These are phyloP conservation scores for Xylaria sp. DNA, from an alignment of 2,329 filamentous ascomycete genomes.

Conservation along the genomic window DNA sequence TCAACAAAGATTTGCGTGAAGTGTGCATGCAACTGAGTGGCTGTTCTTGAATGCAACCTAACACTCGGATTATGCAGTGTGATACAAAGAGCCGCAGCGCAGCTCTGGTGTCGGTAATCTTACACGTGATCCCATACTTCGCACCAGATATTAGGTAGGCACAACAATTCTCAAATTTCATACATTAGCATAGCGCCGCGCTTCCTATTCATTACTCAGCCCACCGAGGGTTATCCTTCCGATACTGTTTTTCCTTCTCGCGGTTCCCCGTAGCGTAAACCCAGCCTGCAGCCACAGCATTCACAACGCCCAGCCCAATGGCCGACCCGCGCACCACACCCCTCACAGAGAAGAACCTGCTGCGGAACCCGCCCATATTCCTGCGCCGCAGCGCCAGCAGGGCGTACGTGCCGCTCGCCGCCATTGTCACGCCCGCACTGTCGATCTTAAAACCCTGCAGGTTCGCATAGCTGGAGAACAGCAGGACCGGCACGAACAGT, in stretches of 20 bases:
- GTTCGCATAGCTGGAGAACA: slow-evolving; percentile 69
- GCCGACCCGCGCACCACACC: slow-evolving; percentile 64
- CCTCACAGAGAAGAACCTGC: slow-evolving; percentile 58
- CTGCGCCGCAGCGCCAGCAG: slow-evolving; percentile 64
- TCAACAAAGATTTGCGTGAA: neutral
- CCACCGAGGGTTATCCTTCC: slow-evolving; percentile 64
- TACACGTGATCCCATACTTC: slow-evolving; percentile 16
- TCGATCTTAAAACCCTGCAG: slow-evolving; percentile 69
- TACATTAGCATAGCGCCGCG: slow-evolving; percentile 8
- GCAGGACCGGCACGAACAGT: slow-evolving; percentile 62
- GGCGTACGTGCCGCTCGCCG: slow-evolving; percentile 68
- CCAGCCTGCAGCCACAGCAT: slow-evolving; percentile 62
- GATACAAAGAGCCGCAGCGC: neutral
- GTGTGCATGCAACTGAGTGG: neutral
- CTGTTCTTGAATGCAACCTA: neutral
- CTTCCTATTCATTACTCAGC: slow-evolving; percentile 58
- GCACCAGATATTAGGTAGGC: neutral
- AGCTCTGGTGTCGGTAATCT: neutral
- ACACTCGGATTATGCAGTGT: slow-evolving; percentile 5
- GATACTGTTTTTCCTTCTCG: slow-evolving; percentile 60
- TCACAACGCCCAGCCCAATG: slow-evolving; percentile 61
- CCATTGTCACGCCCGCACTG: slow-evolving; percentile 65
- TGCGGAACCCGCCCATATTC: slow-evolving; percentile 49
- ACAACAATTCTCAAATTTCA: slow-evolving; percentile 4
- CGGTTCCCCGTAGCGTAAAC: slow-evolving; percentile 65